Base-by-base conservation (phyloP, 495 filamentous ascomycete genomes). In the Penicillium dipodomyicola region DNA sequence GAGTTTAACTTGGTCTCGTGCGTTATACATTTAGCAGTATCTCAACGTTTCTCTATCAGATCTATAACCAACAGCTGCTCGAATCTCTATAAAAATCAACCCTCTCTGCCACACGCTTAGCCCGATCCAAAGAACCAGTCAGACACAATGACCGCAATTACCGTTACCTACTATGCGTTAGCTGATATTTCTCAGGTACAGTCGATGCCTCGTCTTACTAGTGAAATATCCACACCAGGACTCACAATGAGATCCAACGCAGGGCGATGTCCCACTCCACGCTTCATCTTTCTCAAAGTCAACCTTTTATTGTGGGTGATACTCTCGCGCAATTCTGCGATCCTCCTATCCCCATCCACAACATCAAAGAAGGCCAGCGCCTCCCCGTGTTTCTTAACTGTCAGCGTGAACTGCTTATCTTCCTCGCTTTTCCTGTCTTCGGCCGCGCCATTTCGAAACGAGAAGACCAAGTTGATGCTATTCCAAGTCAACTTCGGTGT, bases 261-360 rank as follows among this genome's bases (percentile, higher is more conserved):
- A 23, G 62, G 65, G 12, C 62, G 60, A 52, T 60, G 48, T 7
- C 40, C 40, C 20, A 32, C 23, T 14, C 58, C 48, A 2, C 52
- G 44, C n/a, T 58, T 52, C 12, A 35, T 40, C 3, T 30, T 52
- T 41, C 51, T 49, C 44, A 70, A 57, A 3, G 53, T 56, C 54
- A 69, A 49, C 29, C 41, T 64, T 8, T 67, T 58, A 27, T 70
- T 70, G 30, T 65, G 60, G 4, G 37, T 58, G 27, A 70, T 62
- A 46, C 67, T 70, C 49, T 70, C 67, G 35, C 60, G 48, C 46
- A 70, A 58, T 45, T 63, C 62, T 10, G 58, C 64, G 42, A 70
- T 45, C 52, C 58, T 67, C 37, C 67, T 43, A 46, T 67, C 67
- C 1, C 60, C 65, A 59, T 67, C 67, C n/a, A 70, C 52, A 25